Base-by-base conservation (phyloP, 31 red algal species). In the Odonthalia washingtoniensis region DNA sequence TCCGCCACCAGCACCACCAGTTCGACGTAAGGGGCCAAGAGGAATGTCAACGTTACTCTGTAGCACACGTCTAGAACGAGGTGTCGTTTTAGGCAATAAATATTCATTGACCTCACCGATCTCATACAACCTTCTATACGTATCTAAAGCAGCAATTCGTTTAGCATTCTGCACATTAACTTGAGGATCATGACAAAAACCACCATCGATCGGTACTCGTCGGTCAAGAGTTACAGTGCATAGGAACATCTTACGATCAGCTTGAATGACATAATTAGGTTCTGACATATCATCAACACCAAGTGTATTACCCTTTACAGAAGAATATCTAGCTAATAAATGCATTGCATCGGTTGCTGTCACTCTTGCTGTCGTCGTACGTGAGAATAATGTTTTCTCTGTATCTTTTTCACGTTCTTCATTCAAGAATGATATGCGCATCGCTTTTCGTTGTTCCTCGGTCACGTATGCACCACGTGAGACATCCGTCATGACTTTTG, bases 71-170 rank as follows among this genome's bases (percentile, higher is more conserved):
- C 65, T 45, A 16, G 84, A 87, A 40, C 84, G 84, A 67, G 84
- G 31, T 6, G 60, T 42, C 38, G 43, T 60, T 70, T 82, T 81
- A 14, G 91, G 91, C 33, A 93, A 57, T 1, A 93, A 63, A 42
- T 81, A 88, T 3, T 87, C 74, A 75, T 93, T 84, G 2, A 93
- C 91, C 36, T 88, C 78, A 36, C 84, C 84, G 17, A 84, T 74
- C 44, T 93, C 62, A 72, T 93, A 93, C 33, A 94, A 61, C 64
- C 80, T 80, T 61, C 49, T 60, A 61, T 94, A 94, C 0, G 86
- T 80, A 42, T 89, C 92, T 12, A 94, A 73, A 39, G 92, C 92
- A 1, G 92, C 92, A 72, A 63, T 49, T 37, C 92, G 31, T 57
- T 72, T 82, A 18, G 92, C 92, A 68, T 61, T 9, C 14, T 41